These are phyloP conservation scores for Nephelium lappaceum DNA, from an alignment of 345 rosid species.

Conservation along the genomic window DNA sequence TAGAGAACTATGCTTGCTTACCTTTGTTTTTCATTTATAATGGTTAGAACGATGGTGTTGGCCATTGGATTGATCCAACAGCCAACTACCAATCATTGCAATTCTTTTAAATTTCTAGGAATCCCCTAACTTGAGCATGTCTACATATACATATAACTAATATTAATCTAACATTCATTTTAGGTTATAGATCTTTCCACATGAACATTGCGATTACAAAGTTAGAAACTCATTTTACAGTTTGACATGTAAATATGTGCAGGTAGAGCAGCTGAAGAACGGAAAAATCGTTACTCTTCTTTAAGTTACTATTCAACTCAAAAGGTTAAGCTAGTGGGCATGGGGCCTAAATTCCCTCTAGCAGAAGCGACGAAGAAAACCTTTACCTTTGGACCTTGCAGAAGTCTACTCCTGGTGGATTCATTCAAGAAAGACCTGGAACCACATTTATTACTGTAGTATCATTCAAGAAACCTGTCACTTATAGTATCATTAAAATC, in stretches of 20 bases:
- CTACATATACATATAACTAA: too few species aligned
- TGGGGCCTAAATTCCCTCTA: not conserved
- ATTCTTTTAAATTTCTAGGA: too few species aligned
- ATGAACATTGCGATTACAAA: too few species aligned
- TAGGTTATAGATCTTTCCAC: not conserved
- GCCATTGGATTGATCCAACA: too few species aligned
- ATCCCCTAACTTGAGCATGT: too few species aligned
- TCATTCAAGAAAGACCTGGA: conserved; percentile 85
- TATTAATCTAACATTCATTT: too few species aligned
- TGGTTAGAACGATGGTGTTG: too few species aligned
- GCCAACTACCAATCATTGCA: too few species aligned
- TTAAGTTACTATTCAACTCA: not conserved
- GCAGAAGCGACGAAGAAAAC: not conserved
- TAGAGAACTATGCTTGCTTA: too few species aligned
- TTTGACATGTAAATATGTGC: not conserved
- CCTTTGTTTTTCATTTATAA: too few species aligned
- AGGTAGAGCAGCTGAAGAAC: not conserved
- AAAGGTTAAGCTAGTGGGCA: not conserved
- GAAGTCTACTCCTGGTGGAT: not conserved
- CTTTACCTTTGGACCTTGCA: not conserved
- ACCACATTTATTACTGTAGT: conserved; percentile 75
- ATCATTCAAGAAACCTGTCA: conserved; percentile 89
- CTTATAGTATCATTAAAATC: conserved; percentile 81
- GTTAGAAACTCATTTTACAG: not conserved
- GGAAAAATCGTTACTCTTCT: not conserved